Base-by-base conservation (phyloP, 345 rosid species). In the Geranium brycei region DNA sequence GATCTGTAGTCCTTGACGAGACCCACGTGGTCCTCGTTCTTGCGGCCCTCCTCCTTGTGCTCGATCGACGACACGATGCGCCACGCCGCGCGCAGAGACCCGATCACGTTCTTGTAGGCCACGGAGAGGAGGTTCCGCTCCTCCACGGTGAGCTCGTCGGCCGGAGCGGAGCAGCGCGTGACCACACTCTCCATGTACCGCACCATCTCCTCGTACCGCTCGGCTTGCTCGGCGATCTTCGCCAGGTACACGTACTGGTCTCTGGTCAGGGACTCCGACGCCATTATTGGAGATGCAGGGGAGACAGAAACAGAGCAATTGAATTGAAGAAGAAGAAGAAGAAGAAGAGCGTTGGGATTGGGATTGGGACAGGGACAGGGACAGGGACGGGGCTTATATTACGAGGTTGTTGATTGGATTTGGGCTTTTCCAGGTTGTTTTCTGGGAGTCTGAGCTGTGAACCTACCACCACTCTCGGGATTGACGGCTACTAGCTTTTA, bases 91-190 rank as follows among this genome's bases (percentile, higher is more conserved):
- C 93, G 87, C 35, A 95, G 82, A 3, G 98, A 91, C 19, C 98
- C 98, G 77, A 91, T 91, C 58, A 91, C 98, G 81, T 91, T 89
- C 77, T 91, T 91, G 81, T 91, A 91, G 19, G 98, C 96, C 4
- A 91, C 96, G 19, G 96, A 91, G 68, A 91, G 96, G 66, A 91
- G 98, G 78, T 89, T 91, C 11, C 98, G 71, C 75, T 91, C 95
- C 77, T 91, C 95, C 3, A 91, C 83, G 62, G 83, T 77, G 66
- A 91, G 91, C 69, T 86, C 97, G 51, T 84, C 92, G 60, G 72
- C 66, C 17, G 80, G 85, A 4, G 64, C 79, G 32, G 88, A 57
- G 60, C 82, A 76, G 2, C 93, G 78, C 41, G 41, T 35, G 60
- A 91, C 93, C 10, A 35, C 41, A 67, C 86, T 86, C 76, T 91